Percentiles rank a stretch among this genome's conserved stretches.
Evolutionary conservation across 305 asterid species (phyloP).

Genomic region (Fraxinus ornus): DNA sequence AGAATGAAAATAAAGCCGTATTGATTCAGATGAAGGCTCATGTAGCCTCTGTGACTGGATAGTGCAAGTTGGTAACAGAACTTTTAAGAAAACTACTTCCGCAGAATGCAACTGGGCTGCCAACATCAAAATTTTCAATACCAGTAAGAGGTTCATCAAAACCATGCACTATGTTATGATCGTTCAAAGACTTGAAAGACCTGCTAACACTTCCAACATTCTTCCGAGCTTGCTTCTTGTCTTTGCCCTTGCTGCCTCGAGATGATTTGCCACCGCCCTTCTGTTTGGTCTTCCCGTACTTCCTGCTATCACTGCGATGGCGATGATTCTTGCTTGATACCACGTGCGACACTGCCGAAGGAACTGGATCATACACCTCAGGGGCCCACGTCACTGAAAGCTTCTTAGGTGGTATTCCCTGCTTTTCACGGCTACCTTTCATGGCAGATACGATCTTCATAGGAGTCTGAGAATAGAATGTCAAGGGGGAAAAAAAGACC

Average conservation of each 20-base stretch:
- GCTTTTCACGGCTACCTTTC: conserved; percentile 89
- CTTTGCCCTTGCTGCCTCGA: conserved; percentile 59
- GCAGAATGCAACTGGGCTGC: conserved; percentile 49
- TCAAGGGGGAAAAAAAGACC: conserved; percentile 22
- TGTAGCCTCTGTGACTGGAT: conserved; percentile 64
- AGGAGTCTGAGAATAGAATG: conserved; percentile 49
- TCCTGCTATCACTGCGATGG: conserved; percentile 52
- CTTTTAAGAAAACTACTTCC: conserved; percentile 67
- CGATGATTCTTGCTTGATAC: conserved; percentile 55
- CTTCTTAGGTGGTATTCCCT: conserved; percentile 53
- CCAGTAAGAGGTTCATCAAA: conserved; percentile 25
- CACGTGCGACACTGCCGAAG: conserved; percentile 78
- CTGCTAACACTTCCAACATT: conserved; percentile 17
- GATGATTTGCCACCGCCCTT: conserved; percentile 65
- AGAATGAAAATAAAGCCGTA: background rate
- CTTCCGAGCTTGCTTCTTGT: conserved; percentile 49
- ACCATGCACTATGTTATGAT: conserved; percentile 16
- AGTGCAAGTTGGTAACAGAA: conserved; percentile 51
- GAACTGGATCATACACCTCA: conserved; percentile 90
- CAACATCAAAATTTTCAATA: conserved; percentile 29
- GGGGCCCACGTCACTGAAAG: conserved; percentile 82
- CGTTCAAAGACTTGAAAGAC: conserved; percentile 13
- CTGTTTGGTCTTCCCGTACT: conserved; percentile 68
- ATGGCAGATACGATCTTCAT: conserved; percentile 69
- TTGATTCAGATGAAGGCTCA: conserved; percentile 26